Evolutionary conservation across 306 rosid genomes (phyloP).

Genomic region (Rosa multiflora): DNA sequence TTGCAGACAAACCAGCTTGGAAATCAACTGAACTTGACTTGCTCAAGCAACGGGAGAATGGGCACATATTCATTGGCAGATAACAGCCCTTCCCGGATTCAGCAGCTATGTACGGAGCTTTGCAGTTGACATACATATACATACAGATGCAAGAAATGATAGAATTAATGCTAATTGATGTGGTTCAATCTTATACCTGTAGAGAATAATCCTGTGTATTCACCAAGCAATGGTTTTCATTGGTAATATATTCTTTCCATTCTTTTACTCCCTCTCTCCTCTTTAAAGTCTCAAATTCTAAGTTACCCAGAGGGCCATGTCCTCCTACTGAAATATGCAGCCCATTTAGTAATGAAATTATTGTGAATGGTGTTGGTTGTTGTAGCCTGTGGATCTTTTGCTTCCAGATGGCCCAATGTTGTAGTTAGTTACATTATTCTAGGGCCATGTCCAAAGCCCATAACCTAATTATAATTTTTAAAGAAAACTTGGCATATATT

Average conservation of each 20-base stretch:
- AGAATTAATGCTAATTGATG: constrained; percentile 23
- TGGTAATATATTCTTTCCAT: neutral
- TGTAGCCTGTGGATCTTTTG: neutral
- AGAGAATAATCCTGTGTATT: constrained; percentile 1
- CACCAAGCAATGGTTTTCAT: neutral
- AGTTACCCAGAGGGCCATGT: neutral
- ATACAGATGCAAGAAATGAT: constrained; percentile 10
- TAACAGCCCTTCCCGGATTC: constrained; percentile 30
- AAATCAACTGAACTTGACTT: constrained; percentile 64
- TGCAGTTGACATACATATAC: constrained; percentile 41
- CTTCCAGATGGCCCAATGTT: neutral
- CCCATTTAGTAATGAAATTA: neutral
- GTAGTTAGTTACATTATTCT: neutral
- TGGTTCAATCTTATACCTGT: constrained; percentile 21
- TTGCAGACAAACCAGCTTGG: constrained; percentile 48
- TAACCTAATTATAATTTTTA: neutral
- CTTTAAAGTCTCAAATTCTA: neutral
- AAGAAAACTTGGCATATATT: too few relatives aligned
- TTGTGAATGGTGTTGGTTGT: neutral
- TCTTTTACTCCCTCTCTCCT: neutral
- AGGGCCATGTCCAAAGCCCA: neutral
- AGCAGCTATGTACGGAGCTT: constrained; percentile 49
- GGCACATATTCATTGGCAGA: constrained; percentile 27
- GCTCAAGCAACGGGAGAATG: constrained; percentile 59
- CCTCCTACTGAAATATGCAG: neutral